Evolutionary conservation across 2,329 filamentous ascomycete species (phyloP).

Genomic region (Byssothecium circinans): DNA sequence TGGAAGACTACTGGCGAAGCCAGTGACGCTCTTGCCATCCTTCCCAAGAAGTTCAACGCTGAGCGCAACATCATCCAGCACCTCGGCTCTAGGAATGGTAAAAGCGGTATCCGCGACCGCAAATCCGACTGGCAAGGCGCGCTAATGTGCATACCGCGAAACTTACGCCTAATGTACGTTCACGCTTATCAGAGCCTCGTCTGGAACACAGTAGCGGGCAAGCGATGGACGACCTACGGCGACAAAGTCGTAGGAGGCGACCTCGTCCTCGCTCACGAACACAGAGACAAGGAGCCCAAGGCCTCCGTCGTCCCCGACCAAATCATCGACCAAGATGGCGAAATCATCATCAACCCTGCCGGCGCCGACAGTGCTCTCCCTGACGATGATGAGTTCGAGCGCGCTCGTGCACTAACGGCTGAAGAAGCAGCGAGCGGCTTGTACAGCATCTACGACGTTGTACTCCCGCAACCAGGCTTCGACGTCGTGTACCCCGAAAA

Average conservation of each 20-base stretch:
- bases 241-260: constrained; percentile 78
- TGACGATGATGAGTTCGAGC: constrained; percentile 61
- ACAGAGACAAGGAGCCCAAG: constrained; percentile 52
- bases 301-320: constrained; percentile 30
- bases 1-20: constrained; percentile 67
- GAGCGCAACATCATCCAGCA: constrained; percentile 80
- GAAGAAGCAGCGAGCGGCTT: constrained; percentile 77
- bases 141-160: constrained; percentile 75
- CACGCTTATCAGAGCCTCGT: constrained; percentile 95
- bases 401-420: constrained; percentile 72
- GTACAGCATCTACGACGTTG: constrained; percentile 83
- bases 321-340: constrained; percentile 61
- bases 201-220: constrained; percentile 85
- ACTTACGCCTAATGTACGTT: constrained; percentile 88
- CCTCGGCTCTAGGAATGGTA: constrained; percentile 55
- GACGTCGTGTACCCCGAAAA: constrained; percentile 87
- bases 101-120: constrained; percentile 50
- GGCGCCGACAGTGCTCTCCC: constrained; percentile 58
- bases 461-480: constrained; percentile 89
- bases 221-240: constrained; percentile 77
- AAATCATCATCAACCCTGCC: constrained; percentile 65
- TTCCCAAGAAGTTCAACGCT: constrained; percentile 81
- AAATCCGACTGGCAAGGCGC: constrained; percentile 78
- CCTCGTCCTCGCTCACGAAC: constrained; percentile 69
- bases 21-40: constrained; percentile 62